These are phyloP conservation scores for Sphagnum contortum DNA, from an alignment of 225 moss, liverwort and hornwort genomes.

Conservation along the genomic window DNA sequence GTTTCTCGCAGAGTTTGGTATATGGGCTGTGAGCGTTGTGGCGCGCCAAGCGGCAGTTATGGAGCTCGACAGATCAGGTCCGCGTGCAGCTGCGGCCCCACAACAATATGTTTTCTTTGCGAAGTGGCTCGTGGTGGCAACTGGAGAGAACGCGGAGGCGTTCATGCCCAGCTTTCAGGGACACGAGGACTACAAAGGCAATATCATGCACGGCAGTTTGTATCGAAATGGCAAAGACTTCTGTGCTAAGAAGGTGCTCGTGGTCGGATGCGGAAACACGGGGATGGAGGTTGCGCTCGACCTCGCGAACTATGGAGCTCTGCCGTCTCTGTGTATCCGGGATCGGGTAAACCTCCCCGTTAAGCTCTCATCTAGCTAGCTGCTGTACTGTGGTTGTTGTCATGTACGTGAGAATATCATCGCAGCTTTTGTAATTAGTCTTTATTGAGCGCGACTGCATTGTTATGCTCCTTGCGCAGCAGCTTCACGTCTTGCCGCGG, in stretches of 20 bases:
- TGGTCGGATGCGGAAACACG: conserved; percentile 35
- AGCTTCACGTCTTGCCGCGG: conserved; percentile 26
- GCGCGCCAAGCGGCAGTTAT: too few species aligned
- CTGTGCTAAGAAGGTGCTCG: conserved; percentile 15
- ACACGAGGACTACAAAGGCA: conserved; percentile 6
- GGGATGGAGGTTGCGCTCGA: conserved; percentile 46
- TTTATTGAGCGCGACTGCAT: too few species aligned
- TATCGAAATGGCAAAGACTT: conserved; percentile 25
- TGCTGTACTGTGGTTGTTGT: too few species aligned
- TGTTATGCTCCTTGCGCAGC: too few species aligned
- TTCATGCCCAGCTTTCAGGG: conserved; percentile 13
- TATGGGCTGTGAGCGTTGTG: conserved; percentile 10
- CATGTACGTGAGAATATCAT: too few species aligned
- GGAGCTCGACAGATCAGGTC: too few species aligned
- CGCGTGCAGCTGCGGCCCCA: too few species aligned
- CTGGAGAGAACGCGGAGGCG: conserved; percentile 27
- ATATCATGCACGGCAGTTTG: conserved; percentile 14
- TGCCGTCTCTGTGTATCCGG: conserved; percentile 20
- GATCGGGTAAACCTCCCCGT: too few species aligned
- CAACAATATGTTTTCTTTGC: too few species aligned
- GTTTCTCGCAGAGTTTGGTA: not conserved
- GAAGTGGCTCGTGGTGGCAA: conserved; percentile 29
- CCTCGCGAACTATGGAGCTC: conserved; percentile 16
- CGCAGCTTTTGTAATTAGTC: too few species aligned
- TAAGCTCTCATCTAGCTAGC: too few species aligned